Conservation (phyloP, 768 basidiomycete genomes). For the Clathrus columnatus region DNA sequence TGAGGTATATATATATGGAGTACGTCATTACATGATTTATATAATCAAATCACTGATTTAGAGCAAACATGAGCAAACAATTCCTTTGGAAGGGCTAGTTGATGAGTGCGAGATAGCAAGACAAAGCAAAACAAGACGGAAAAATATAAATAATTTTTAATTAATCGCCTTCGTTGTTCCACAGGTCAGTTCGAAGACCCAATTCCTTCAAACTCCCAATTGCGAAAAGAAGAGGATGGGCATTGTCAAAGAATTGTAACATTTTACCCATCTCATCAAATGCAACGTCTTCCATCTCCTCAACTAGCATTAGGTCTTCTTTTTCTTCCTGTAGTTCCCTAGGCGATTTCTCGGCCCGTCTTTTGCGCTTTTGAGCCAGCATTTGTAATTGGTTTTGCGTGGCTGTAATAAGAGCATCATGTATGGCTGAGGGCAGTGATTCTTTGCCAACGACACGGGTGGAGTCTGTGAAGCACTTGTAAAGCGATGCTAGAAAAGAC, state of each 20-base stretch:
- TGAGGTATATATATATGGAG: not conserved
- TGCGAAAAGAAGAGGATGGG: slow-evolving; percentile 60
- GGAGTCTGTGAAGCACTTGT: slow-evolving; percentile 58
- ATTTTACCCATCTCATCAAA: slow-evolving; percentile 72
- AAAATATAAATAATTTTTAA: not conserved
- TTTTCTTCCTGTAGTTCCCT: slow-evolving; percentile 37
- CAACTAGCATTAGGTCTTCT: slow-evolving; percentile 62
- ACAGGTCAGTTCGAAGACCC: slow-evolving; percentile 34
- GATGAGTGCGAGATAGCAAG: too few species aligned
- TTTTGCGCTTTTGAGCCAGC: slow-evolving; percentile 60
- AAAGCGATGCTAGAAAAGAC: slow-evolving; percentile 70
- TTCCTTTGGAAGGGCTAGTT: too few species aligned
- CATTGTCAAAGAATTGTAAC: slow-evolving; percentile 43
- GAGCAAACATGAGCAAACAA: too few species aligned
- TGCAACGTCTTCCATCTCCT: slow-evolving; percentile 79
- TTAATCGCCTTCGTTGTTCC: slow-evolving; percentile 20
- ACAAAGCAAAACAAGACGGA: not conserved
- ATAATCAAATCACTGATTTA: not conserved
- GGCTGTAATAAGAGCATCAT: slow-evolving; percentile 51
- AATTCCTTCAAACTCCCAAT: slow-evolving; percentile 65
- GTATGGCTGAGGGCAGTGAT: slow-evolving; percentile 45
- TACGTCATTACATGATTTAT: not conserved
- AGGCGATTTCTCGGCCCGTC: slow-evolving; percentile 34
- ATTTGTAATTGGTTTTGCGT: slow-evolving; percentile 62
- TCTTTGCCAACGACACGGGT: slow-evolving; percentile 47